These are phyloP conservation scores for Musa troglodytarum DNA, from an alignment of 176 grass and related monocot species.

Conservation along the genomic window DNA sequence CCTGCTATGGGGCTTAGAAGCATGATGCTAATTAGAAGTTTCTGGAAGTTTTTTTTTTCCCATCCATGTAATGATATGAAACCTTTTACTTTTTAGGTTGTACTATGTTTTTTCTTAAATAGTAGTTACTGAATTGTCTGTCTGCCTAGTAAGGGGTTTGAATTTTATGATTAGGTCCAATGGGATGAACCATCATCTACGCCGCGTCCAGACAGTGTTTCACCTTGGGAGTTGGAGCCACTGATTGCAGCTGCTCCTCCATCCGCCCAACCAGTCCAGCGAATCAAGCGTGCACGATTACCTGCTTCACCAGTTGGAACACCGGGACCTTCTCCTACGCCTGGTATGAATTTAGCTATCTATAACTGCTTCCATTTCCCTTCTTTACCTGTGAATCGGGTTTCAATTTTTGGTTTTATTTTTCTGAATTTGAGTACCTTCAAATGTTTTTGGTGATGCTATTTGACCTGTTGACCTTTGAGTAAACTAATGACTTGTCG, in stretches of 20 bases:
- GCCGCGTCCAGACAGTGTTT: slow-evolving; percentile 61
- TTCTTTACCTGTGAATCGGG: neutral
- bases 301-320: slow-evolving; percentile 43
- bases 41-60: neutral
- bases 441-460: neutral
- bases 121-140: neutral
- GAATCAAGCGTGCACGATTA: slow-evolving; percentile 64
- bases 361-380: neutral
- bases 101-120: neutral
- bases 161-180: slow-evolving; percentile 56
- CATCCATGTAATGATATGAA: neutral
- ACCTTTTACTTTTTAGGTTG: neutral
- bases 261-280: slow-evolving; percentile 39
- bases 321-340: slow-evolving; percentile 38
- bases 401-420: neutral
- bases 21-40: neutral
- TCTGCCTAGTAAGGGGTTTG: neutral
- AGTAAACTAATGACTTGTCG: too few species aligned
- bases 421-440: neutral
- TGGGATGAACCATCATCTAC: slow-evolving; percentile 89
- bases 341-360: slow-evolving; percentile 31
- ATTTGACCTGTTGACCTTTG: too few species aligned
- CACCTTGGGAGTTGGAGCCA: slow-evolving; percentile 87
- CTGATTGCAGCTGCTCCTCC: slow-evolving; percentile 42
- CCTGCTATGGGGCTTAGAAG: neutral